Conservation (phyloP, 768 basidiomycete species). For the Heimioporus sp. region DNA sequence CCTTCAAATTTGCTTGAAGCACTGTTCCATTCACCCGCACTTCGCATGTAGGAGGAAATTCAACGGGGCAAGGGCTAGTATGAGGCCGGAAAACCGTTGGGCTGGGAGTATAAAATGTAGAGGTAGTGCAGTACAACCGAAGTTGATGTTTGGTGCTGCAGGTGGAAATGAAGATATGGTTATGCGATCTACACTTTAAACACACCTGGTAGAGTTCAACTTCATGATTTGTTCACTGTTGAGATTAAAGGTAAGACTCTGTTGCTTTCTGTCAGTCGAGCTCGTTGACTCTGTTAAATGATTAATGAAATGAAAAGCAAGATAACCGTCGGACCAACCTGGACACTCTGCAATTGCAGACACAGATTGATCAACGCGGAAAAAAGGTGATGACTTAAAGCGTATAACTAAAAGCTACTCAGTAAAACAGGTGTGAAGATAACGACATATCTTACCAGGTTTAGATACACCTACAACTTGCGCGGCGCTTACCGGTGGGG, state of each 20-base stretch:
- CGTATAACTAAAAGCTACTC: conserved; percentile 50
- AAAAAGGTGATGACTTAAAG: conserved; percentile 83
- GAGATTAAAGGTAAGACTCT: conserved; percentile 60
- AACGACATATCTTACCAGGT: conserved; percentile 23
- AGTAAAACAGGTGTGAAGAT: conserved; percentile 4
- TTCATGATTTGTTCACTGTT: conserved; percentile 62
- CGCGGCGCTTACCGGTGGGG: conserved; percentile 38
- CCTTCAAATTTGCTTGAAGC: conserved; percentile 77
- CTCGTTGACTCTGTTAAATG: conserved; percentile 63
- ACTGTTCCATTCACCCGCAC: conserved; percentile 76
- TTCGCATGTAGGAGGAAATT: conserved; percentile 92
- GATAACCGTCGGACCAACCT: conserved; percentile 43
- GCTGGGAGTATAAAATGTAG: conserved; percentile 59
- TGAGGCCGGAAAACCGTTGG: conserved; percentile 50
- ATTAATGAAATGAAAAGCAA: conserved; percentile 1
- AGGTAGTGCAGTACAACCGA: conserved; percentile 87
- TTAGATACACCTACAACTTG: conserved; percentile 22
- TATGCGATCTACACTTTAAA: conserved; percentile 5
- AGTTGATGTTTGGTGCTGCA: conserved; percentile 71
- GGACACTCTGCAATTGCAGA: conserved; percentile 73
- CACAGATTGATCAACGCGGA: conserved; percentile 61
- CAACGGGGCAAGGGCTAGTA: conserved; percentile 65
- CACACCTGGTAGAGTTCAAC: conserved; percentile 55
- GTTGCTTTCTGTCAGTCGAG: conserved; percentile 72
- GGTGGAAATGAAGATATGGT: conserved; percentile 9